phyloP scores from a whole-genome alignment of 192 early-diverging fungal species.

The Coemansia sp. region DNA sequence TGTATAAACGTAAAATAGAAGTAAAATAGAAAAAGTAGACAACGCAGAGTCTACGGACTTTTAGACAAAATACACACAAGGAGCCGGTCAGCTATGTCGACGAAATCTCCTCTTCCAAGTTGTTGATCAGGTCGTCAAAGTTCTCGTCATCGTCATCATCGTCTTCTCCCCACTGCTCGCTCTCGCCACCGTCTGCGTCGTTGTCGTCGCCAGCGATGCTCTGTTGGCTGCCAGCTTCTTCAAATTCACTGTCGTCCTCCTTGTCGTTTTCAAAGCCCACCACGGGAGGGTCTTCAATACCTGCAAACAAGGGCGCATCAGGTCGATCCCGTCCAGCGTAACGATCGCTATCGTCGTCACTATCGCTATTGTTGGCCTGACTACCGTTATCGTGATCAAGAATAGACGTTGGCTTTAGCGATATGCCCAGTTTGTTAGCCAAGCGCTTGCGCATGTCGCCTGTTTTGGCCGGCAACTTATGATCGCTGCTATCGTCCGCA shows the following conservation, averaged over 20 bases:
- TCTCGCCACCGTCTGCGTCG: constrained; percentile 8
- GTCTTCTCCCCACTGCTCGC: constrained; percentile 49
- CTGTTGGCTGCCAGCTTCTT: constrained; percentile 8
- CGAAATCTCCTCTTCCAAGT: constrained; percentile 55
- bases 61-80: not conserved
- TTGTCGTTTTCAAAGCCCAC: constrained; percentile 1
- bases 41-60: not conserved
- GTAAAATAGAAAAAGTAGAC: not conserved
- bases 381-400: constrained; percentile 2
- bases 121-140: constrained; percentile 56
- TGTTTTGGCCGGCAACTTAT: not conserved
- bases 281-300: constrained; percentile 17
- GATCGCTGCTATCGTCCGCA: constrained; percentile 4
- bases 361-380: constrained; percentile 18
- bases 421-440: constrained; percentile 12
- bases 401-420: constrained; percentile 10
- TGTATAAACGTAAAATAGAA: not conserved
- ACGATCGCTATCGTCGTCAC: constrained; percentile 11
- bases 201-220: not conserved
- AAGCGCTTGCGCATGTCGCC: constrained; percentile 1
- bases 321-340: constrained; percentile 5
- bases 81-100: not conserved
- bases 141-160: constrained; percentile 43
- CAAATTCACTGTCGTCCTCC: constrained; percentile 16
- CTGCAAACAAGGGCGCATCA: constrained; percentile 22